Base-by-base conservation (phyloP, 192 early-diverging fungal genomes). In the Podila minutissima region DNA sequence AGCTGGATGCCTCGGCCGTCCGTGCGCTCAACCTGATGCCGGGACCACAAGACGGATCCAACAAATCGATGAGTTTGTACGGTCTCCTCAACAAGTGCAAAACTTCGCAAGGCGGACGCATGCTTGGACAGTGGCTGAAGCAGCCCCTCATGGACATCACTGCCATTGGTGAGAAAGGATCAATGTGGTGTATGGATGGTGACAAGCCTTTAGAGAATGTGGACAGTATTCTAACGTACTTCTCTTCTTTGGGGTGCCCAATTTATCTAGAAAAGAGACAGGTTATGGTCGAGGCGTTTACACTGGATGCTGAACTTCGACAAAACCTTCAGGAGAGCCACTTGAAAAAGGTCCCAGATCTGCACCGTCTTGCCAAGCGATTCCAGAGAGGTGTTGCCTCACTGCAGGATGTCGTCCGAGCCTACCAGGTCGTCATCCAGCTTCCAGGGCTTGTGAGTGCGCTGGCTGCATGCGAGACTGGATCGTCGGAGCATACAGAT, bases 41-140 rank as follows among this genome's bases (percentile, higher is more conserved):
- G 0, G 85, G 85, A 60, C 84, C 88, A 8, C 87, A 89, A 29
- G 94, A 96, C 70, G 94, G 93, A 50, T 74, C 72, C 29, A 69
- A 74, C 63, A 63, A 71, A 51, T 79, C 75, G 12, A 67, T 73
- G 71, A 81, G 88, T 74, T 81, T 98, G 33, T 94, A 90, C 64
- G 95, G 96, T 0, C 83, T 98, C 37, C 82, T 98, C 35, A 94
- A 97, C 83, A 89, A 93, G 66, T 96, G 95, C 87, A 94, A 94
- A 64, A 98, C 97, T 7, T 74, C 93, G 0, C 95, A 97, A 64
- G 97, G 97, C 1, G 86, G 92, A 20, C 82, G 97, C 3, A 79
- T 97, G 68, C 82, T 98, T 49, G 90, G 86, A n/a, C 94, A 95
- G 69, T 98, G 96, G 95, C 85, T 98, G 28, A 95, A 95, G 71